These are phyloP conservation scores for Saitozyma sp. DNA, from an alignment of 768 basidiomycete species.

Conservation along the genomic window DNA sequence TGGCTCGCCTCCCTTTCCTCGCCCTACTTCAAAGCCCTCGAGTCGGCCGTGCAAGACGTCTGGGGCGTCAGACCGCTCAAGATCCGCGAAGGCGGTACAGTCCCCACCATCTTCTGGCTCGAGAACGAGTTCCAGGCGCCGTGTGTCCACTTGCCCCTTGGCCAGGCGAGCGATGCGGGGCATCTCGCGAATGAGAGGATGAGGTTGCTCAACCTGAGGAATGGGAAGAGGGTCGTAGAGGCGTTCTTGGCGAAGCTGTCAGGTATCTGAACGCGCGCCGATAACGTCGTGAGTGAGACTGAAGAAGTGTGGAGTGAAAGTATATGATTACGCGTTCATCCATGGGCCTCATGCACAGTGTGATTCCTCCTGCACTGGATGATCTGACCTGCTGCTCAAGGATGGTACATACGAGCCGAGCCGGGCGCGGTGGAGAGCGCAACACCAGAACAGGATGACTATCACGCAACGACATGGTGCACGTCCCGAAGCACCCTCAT, in stretches of 20 bases:
- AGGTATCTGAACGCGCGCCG: not conserved
- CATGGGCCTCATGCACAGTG: too few relatives aligned
- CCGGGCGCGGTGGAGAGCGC: too few relatives aligned
- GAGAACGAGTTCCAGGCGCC: conserved; percentile 88
- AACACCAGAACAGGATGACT: too few relatives aligned
- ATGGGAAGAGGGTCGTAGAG: conserved; percentile 51
- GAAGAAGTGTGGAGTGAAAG: too few relatives aligned
- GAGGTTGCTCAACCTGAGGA: conserved; percentile 70
- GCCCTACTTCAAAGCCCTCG: conserved; percentile 81
- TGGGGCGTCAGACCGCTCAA: conserved; percentile 84
- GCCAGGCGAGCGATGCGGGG: conserved; percentile 87
- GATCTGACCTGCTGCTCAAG: too few relatives aligned
- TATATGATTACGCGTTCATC: too few relatives aligned
- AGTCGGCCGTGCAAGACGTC: conserved; percentile 75
- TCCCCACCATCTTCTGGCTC: conserved; percentile 88
- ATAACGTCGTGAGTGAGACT: too few relatives aligned
- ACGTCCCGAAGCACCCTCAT: too few relatives aligned
- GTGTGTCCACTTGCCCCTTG: conserved; percentile 90
- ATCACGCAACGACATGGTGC: too few relatives aligned
- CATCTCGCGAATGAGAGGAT: conserved; percentile 94
- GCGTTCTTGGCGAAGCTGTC: conserved; percentile 35
- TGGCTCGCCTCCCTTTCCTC: conserved; percentile 89
- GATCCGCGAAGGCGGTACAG: conserved; percentile 91
- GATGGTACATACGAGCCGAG: too few relatives aligned
- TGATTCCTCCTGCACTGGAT: too few relatives aligned